A percentile compares a stretch with the other conserved stretches of the same genome.
Evolutionary conservation across 148 eudicot genomes (phyloP).

Genomic region (Silene latifolia): DNA sequence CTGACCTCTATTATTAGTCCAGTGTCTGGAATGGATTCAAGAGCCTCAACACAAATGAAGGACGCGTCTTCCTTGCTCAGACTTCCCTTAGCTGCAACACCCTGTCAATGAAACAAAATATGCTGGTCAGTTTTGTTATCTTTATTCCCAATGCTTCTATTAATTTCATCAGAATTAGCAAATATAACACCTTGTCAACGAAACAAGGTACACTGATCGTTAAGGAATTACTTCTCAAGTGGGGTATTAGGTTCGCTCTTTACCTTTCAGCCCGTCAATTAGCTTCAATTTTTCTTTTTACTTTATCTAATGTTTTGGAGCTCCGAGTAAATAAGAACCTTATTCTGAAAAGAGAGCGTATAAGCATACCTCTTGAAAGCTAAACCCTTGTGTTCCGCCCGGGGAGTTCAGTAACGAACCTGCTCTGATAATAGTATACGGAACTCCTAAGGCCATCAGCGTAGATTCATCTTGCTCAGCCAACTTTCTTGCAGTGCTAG

Average conservation of each 20-base stretch:
- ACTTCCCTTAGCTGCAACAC: constrained; percentile 56
- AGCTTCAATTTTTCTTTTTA: no score
- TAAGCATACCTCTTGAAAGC: constrained; percentile 64
- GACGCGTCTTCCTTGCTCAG: constrained; percentile 97
- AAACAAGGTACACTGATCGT: no score
- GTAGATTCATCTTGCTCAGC: constrained; percentile 75
- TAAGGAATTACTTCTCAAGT: no score
- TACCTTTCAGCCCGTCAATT: no score
- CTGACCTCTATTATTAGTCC: constrained; percentile 74
- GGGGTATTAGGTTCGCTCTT: no score
- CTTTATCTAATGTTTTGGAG: no score
- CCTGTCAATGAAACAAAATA: constrained; percentile 38
- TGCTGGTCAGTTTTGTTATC: neutral
- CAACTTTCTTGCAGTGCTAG: constrained; percentile 57
- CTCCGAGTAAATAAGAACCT: no score
- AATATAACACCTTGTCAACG: no score
- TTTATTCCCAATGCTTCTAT: neutral
- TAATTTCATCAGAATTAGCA: no score
- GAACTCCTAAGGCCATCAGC: constrained; percentile 53
- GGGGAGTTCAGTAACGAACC: constrained; percentile 60
- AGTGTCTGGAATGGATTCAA: constrained; percentile 51
- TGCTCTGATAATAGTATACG: constrained; percentile 78
- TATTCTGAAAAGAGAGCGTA: neutral
- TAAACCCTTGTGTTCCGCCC: constrained; percentile 80
- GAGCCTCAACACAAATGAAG: constrained; percentile 80